phyloP scores from a whole-genome alignment of 495 filamentous ascomycete genomes.

The Durotheca rogersii region DNA sequence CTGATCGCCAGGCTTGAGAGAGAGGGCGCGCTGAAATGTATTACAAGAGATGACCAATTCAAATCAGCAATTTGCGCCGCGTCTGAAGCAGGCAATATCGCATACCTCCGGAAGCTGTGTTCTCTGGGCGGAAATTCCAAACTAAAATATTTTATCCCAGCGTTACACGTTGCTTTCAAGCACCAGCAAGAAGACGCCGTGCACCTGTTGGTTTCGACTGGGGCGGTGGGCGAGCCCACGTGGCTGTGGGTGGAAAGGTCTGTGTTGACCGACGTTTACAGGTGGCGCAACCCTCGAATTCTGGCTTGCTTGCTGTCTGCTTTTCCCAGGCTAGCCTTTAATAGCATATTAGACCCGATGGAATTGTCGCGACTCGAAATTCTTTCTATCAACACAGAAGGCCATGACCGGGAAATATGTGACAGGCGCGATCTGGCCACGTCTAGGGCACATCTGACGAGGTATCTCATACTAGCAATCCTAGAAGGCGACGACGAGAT shows the following conservation, averaged over 20 bases:
- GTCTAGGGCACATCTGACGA: not conserved
- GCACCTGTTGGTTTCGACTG: not conserved
- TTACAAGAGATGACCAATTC: not conserved
- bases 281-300: constrained; percentile 3
- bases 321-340: not conserved
- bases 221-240: no score
- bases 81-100: not conserved
- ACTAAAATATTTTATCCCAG: no score
- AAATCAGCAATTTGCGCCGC: constrained; percentile 1
- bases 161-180: not conserved
- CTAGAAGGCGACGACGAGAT: not conserved
- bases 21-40: constrained; percentile 2
- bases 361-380: no score
- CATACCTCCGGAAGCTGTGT: constrained; percentile 4
- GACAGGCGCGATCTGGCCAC: no score
- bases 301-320: not conserved
- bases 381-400: no score
- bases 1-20: constrained; percentile 8
- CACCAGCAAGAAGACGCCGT: not conserved
- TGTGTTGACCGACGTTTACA: not conserved
- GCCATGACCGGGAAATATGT: no score
- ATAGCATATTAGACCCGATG: no score
- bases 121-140: not conserved
- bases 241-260: no score
- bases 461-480: not conserved